Evolutionary conservation across 2,329 filamentous ascomycete species (phyloP), one percentile per base, ranked within the genome.

Genomic region (Bertia moriformis): DNA sequence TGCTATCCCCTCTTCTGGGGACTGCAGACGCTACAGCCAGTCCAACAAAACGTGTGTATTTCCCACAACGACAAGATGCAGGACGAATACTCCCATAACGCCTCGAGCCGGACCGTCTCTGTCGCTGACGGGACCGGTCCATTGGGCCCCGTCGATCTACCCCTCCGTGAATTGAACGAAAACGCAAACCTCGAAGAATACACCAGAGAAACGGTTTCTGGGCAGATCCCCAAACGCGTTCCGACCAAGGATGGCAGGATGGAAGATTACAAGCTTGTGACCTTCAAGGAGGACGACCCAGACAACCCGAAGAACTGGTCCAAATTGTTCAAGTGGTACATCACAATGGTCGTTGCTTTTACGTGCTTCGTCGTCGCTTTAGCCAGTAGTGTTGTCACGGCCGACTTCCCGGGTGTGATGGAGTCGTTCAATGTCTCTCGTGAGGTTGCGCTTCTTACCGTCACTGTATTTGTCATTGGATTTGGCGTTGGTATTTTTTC

Each of bases 141-240:
- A n/a, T n/a, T n/a, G n/a, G n/a, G n/a, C n/a, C n/a, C n/a, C n/a
- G n/a, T n/a, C n/a, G n/a, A n/a, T n/a, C n/a, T n/a, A n/a, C n/a
- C n/a, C n/a, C n/a, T n/a, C n/a, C n/a, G n/a, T n/a, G n/a, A n/a
- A n/a, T n/a, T n/a, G n/a, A n/a, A n/a, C n/a, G n/a, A n/a, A n/a
- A n/a, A n/a, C n/a, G n/a, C n/a, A n/a, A n/a, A 61, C 29, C 38
- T 29, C 17, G 38, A 40, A 18, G 38, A 39, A 40, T 50, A 38
- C 47, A 46, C 42, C 44, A 47, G 4, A 42, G 41, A 39, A 19
- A 15, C 36, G 43, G 46, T 36, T 20, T 33, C 41, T 18, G 39
- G 43, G 7, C 29, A 36, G 1, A 38, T 45, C n/a, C 19, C 24
- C 4, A 51, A 55, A 52, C 38, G 38, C 17, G 32, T 24, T 4